Evolutionary conservation across 768 basidiomycete genomes (phyloP).

Genomic region (Tulasnella sp.): DNA sequence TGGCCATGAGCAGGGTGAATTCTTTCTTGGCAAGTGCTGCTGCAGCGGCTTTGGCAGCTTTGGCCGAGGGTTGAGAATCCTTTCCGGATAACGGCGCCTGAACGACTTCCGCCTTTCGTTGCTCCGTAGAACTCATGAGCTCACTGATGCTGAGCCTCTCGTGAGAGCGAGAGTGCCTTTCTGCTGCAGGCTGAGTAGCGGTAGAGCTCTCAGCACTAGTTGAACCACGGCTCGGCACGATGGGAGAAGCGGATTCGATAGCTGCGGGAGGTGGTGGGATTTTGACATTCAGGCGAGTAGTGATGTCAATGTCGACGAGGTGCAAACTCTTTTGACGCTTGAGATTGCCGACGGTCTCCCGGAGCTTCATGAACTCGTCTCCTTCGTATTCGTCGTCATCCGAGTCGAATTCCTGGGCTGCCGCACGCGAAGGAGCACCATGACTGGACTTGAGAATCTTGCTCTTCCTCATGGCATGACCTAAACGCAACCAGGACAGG

Average conservation of each 20-base stretch:
- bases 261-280: neutral
- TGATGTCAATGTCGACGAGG: slow-evolving; percentile 12
- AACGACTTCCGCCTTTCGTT: neutral
- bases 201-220: neutral
- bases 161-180: neutral
- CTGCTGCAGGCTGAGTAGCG: neutral
- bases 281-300: slow-evolving; percentile 6
- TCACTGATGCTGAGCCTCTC: slow-evolving; percentile 14
- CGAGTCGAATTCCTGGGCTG: neutral
- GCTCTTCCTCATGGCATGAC: slow-evolving; percentile 6
- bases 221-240: neutral
- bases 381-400: slow-evolving; percentile 2
- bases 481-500: neutral
- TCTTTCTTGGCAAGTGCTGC: neutral
- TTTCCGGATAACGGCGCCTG: neutral
- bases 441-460: slow-evolving; percentile 8
- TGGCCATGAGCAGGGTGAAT: neutral
- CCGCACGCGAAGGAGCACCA: neutral
- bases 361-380: slow-evolving; percentile 5
- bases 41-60: neutral
- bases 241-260: neutral
- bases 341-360: slow-evolving; percentile 3
- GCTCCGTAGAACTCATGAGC: neutral
- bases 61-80: neutral
- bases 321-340: neutral